Conservation (phyloP, 495 filamentous ascomycete genomes). For the Aspergillus affinis region DNA sequence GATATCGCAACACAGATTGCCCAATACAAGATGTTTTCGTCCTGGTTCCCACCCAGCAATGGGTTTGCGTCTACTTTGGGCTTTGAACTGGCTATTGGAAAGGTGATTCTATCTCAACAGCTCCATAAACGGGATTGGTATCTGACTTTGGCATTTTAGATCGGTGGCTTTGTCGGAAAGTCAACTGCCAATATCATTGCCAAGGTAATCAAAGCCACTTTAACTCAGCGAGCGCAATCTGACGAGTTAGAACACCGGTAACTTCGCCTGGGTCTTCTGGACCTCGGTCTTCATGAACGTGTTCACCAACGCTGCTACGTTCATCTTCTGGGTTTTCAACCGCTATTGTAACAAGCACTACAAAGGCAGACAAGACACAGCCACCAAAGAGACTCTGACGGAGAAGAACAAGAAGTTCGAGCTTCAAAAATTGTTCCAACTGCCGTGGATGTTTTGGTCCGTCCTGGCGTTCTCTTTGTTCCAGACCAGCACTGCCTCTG, state of each 20-base stretch:
- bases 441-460: constrained; percentile 47
- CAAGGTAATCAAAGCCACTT: constrained; percentile 5
- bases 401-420: constrained; percentile 50
- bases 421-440: constrained; percentile 38
- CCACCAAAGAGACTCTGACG: constrained; percentile 39
- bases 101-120: constrained; percentile 20
- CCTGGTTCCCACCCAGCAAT: constrained; percentile 47
- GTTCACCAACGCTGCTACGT: constrained; percentile 42
- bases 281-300: constrained; percentile 49
- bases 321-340: constrained; percentile 43
- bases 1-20: constrained; percentile 49
- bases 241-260: constrained; percentile 35
- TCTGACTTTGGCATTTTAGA: constrained; percentile 9
- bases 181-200: constrained; percentile 25
- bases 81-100: constrained; percentile 44
- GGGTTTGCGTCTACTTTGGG: constrained; percentile 46
- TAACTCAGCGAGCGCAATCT: not conserved
- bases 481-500: constrained; percentile 39
- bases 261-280: constrained; percentile 50
- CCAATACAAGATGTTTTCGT: constrained; percentile 51
- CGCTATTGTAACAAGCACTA: constrained; percentile 35
- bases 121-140: not conserved
- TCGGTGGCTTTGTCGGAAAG: constrained; percentile 25
- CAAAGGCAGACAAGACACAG: constrained; percentile 32
- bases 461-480: constrained; percentile 44